These are phyloP conservation scores for Monosporascus sp. DNA, from an alignment of 2,329 filamentous ascomycete species.

Conservation along the genomic window DNA sequence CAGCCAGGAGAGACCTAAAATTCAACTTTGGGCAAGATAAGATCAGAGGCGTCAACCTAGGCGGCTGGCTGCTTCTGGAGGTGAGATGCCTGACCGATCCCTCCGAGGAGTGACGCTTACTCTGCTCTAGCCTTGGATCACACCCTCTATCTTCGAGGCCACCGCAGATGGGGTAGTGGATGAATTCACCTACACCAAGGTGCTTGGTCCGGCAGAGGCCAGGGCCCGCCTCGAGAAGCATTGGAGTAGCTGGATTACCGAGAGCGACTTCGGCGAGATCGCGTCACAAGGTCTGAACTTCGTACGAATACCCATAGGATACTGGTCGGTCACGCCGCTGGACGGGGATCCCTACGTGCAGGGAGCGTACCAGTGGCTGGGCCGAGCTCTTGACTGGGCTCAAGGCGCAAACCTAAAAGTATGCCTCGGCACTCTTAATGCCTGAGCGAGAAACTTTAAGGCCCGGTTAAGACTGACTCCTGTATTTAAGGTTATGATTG, in stretches of 20 bases:
- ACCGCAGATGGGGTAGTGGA: slow-evolving; percentile 39
- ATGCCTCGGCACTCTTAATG: neutral
- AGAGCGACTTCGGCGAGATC: slow-evolving; percentile 52
- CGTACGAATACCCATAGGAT: slow-evolving; percentile 54
- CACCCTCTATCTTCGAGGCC: slow-evolving; percentile 62
- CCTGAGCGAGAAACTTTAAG: neutral
- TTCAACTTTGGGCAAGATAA: slow-evolving; percentile 9
- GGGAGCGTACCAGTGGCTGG: slow-evolving; percentile 39
- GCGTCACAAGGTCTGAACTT: slow-evolving; percentile 52
- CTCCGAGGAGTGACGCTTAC: neutral
- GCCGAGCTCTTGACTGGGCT: slow-evolving; percentile 53
- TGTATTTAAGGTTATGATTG: slow-evolving; percentile 50
- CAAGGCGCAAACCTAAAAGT: slow-evolving; percentile 28
- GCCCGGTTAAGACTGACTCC: neutral
- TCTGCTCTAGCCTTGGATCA: slow-evolving; percentile 68
- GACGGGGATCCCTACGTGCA: slow-evolving; percentile 44
- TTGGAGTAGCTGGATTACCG: slow-evolving; percentile 46
- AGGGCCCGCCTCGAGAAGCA: slow-evolving; percentile 40
- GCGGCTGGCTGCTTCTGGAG: slow-evolving; percentile 16
- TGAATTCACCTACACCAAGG: slow-evolving; percentile 46
- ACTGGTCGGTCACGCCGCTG: slow-evolving; percentile 52
- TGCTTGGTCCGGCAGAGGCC: slow-evolving; percentile 38
- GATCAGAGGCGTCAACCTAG: slow-evolving; percentile 16
- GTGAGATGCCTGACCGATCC: neutral
- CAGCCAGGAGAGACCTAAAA: slow-evolving; percentile 4